phyloP scores from a whole-genome alignment of 2,329 filamentous ascomycete genomes.

The Ramichloridium luteum region DNA sequence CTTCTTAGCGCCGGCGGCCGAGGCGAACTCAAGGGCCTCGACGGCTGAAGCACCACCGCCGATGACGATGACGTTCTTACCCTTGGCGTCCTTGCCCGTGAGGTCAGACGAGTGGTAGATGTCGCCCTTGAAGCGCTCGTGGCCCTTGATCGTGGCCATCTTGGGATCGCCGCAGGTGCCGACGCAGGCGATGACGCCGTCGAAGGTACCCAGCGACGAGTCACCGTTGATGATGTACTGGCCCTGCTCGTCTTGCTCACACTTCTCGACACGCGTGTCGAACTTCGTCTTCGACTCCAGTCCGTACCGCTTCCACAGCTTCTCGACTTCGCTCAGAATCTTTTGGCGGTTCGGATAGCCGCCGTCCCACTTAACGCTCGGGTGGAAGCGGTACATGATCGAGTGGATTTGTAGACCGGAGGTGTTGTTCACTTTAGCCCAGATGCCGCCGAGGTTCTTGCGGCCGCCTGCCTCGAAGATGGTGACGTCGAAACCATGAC shows the following conservation, averaged over 20 bases:
- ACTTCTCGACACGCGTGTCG: constrained; percentile 53
- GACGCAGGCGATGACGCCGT: constrained; percentile 65
- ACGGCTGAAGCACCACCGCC: constrained; percentile 72
- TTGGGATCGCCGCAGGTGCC: constrained; percentile 73
- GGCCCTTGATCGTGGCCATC: constrained; percentile 56
- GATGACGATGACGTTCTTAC: constrained; percentile 63
- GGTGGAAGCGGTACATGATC: constrained; percentile 80
- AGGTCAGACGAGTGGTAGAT: constrained; percentile 66
- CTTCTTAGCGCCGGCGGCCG: constrained; percentile 51
- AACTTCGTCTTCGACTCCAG: constrained; percentile 61
- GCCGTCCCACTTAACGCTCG: constrained; percentile 58
- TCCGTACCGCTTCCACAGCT: constrained; percentile 64
- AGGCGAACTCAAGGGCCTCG: constrained; percentile 70
- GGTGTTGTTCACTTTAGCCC: constrained; percentile 48
- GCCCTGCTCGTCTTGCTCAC: constrained; percentile 55
- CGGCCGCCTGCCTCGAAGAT: constrained; percentile 63
- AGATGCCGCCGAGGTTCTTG: constrained; percentile 41
- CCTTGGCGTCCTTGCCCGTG: constrained; percentile 58
- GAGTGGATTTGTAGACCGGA: constrained; percentile 75
- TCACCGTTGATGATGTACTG: constrained; percentile 71
- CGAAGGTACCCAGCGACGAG: constrained; percentile 56
- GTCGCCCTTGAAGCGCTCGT: constrained; percentile 58
- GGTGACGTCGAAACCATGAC: constrained; percentile 71
- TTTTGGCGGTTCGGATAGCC: constrained; percentile 70
- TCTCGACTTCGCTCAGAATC: constrained; percentile 58